Base-by-base conservation (phyloP, 352 stramenopile species). In the Elongisporangium undulatum region DNA sequence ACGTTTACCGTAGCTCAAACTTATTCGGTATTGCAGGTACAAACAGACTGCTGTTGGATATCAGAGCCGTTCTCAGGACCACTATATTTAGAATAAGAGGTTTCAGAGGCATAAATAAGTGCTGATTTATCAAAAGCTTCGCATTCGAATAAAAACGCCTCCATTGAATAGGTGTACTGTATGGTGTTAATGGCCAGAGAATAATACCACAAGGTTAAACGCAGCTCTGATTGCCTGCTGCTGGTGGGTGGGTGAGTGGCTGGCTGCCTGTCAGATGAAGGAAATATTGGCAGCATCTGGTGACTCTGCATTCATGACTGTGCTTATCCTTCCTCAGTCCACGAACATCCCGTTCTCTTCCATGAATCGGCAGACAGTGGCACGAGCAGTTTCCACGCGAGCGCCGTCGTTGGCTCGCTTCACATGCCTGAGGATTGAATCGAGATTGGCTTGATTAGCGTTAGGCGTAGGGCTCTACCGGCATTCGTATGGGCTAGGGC, bases 1-100 rank as follows among this genome's bases (percentile, higher is more conserved):
- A 57, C 39, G 59, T 54, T 64, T 64, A 60, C 55, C 8, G 22
- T 54, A 48, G 45, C 61, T 61, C 61, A 66, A 62, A 41, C 49
- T 41, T 41, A 41, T 41, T 41, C 29, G 9, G 4, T 41, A 41
- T 41, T 41, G 29, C 29, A 41, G 38, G 55, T 53, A 52, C 49
- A 21, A 45, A 49, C 56, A 51, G 49, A 55, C 53, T 29, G 45
- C 39, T 56, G 55, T 59, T 21, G 53, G 5, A 49, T 50, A 15
- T 29, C 49, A 67, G 24, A 68, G 57, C 52, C 57, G 29, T 41
- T 34, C 29, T 15, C 29, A 41, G 29, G 29, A 41, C 13, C 1
- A 41, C 8, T 41, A 41, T 41, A 41, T 41, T 41, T 41, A 41
- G 9, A 41, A 41, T 41, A 41, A 41, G 29, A 41, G 29, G 29